These are phyloP conservation scores for Colletotrichum lentis DNA, from an alignment of 2,329 filamentous ascomycete species.

Conservation along the genomic window DNA sequence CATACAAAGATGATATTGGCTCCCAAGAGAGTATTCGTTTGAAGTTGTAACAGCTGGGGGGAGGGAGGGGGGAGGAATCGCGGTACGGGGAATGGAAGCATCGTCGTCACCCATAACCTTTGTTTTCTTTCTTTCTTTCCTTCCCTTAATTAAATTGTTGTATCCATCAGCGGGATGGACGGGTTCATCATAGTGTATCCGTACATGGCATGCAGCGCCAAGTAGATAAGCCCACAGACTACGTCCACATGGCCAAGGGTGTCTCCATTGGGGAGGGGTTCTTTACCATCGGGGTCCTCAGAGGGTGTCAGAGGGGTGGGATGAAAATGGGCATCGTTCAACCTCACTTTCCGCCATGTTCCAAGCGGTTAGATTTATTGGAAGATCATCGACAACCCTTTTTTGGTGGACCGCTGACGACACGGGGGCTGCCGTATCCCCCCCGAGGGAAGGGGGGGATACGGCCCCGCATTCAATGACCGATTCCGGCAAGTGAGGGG, in stretches of 20 bases:
- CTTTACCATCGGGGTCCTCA: slow-evolving; percentile 3
- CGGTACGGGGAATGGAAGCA: slow-evolving; percentile 8
- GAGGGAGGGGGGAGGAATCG: slow-evolving; percentile 27
- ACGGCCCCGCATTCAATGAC: slow-evolving; percentile 8
- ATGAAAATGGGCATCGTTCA: slow-evolving; percentile 27
- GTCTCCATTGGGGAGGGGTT: background rate
- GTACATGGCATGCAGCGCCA: slow-evolving; percentile 15
- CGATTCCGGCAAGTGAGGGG: slow-evolving; percentile 28
- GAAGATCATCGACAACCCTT: slow-evolving; percentile 33
- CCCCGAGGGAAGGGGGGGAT: background rate
- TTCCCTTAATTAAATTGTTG: background rate
- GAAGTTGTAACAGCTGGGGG: slow-evolving; percentile 29
- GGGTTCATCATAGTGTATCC: slow-evolving; percentile 11
- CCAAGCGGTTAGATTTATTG: slow-evolving; percentile 36
- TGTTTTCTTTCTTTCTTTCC: background rate
- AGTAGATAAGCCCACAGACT: slow-evolving; percentile 1
- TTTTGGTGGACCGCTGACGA: slow-evolving; percentile 34
- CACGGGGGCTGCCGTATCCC: slow-evolving; percentile 8
- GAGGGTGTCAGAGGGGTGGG: slow-evolving; percentile 4
- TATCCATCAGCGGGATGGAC: slow-evolving; percentile 19
- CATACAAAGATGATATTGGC: slow-evolving; percentile 25
- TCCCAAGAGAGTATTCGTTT: slow-evolving; percentile 17
- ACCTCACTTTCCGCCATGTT: slow-evolving; percentile 18
- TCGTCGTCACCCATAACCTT: background rate
- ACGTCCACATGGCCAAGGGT: slow-evolving; percentile 11